Percentiles rank a stretch among this genome's conserved stretches.
Evolutionary conservation across 495 filamentous ascomycete species (phyloP).

Genomic region (Aspergillus egyptiacus): DNA sequence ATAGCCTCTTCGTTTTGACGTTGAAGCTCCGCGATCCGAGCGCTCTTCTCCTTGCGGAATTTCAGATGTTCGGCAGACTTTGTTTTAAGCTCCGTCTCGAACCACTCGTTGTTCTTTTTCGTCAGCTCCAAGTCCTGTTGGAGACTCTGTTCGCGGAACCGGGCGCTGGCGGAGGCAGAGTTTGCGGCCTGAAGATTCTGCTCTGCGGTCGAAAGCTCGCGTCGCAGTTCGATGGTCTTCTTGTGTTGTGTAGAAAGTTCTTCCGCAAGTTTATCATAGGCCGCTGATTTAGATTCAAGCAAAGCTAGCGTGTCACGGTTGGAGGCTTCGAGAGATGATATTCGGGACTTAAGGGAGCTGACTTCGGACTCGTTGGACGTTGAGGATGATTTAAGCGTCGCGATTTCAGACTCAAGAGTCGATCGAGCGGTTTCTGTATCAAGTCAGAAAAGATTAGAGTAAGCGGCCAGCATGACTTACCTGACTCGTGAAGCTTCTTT

Average conservation of each 20-base stretch:
- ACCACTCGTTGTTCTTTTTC: constrained; percentile 86
- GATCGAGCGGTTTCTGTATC: constrained; percentile 54
- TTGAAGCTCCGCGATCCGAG: constrained; percentile 79
- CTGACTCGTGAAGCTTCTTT: constrained; percentile 72
- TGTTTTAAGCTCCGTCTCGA: constrained; percentile 81
- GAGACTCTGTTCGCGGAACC: constrained; percentile 80
- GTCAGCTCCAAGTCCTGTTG: constrained; percentile 84
- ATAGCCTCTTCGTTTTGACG: constrained; percentile 79
- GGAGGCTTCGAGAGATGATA: constrained; percentile 78
- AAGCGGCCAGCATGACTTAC: constrained; percentile 36
- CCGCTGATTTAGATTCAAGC: constrained; percentile 79
- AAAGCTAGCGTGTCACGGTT: constrained; percentile 84
- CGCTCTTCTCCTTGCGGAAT: constrained; percentile 89
- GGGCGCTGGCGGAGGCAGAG: constrained; percentile 65
- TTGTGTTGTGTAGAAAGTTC: constrained; percentile 84
- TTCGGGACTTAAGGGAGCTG: constrained; percentile 67
- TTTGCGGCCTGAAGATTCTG: constrained; percentile 75
- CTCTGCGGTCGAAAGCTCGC: constrained; percentile 71
- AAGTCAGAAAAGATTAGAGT: constrained; percentile 16
- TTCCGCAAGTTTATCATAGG: constrained; percentile 78
- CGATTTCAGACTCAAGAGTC: constrained; percentile 74
- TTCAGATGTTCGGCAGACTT: constrained; percentile 80
- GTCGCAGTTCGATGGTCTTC: constrained; percentile 75
- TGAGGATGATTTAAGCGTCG: constrained; percentile 68
- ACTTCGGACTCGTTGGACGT: constrained; percentile 72